Conservation (phyloP, 768 basidiomycete species). For the Tylopilus subfusipes region DNA sequence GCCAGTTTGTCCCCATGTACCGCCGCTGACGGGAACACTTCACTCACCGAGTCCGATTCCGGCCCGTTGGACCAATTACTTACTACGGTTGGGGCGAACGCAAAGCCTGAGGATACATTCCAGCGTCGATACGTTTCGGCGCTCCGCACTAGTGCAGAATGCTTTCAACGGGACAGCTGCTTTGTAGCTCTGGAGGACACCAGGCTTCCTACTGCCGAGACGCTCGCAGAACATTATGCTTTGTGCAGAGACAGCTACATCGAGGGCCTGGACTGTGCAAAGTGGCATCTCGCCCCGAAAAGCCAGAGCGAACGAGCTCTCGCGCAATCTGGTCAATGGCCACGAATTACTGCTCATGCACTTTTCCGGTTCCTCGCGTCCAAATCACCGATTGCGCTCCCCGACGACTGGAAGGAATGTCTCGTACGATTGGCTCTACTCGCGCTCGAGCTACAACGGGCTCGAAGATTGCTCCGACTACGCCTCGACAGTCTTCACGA, state of each 20-base stretch:
- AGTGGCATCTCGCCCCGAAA: slow-evolving; percentile 11
- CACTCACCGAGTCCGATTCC: background rate
- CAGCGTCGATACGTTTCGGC: slow-evolving; percentile 9
- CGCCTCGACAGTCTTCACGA: slow-evolving; percentile 20
- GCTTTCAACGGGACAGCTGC: slow-evolving; percentile 2
- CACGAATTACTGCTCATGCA: slow-evolving; percentile 30
- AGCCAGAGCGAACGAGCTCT: slow-evolving; percentile 19
- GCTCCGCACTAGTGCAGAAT: slow-evolving; percentile 9
- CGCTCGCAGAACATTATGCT: slow-evolving; percentile 10
- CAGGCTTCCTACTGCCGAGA: background rate
- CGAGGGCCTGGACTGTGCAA: background rate
- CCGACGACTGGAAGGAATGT: slow-evolving; percentile 29
- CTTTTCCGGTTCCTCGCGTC: slow-evolving; percentile 33
- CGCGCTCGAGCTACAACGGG: slow-evolving; percentile 34
- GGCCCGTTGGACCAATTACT: slow-evolving; percentile 7
- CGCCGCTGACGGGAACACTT: background rate
- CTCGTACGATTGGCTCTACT: slow-evolving; percentile 29
- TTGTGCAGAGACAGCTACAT: slow-evolving; percentile 6
- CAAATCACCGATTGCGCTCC: slow-evolving; percentile 12
- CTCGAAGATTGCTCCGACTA: slow-evolving; percentile 33
- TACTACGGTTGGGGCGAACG: background rate
- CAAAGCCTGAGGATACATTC: slow-evolving; percentile 13
- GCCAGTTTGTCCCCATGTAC: background rate
- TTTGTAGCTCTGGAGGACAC: background rate
- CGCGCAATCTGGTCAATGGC: slow-evolving; percentile 34